These are phyloP conservation scores for Rhynchospora tenuis DNA, from an alignment of 176 grass and related monocot genomes.

Conservation along the genomic window DNA sequence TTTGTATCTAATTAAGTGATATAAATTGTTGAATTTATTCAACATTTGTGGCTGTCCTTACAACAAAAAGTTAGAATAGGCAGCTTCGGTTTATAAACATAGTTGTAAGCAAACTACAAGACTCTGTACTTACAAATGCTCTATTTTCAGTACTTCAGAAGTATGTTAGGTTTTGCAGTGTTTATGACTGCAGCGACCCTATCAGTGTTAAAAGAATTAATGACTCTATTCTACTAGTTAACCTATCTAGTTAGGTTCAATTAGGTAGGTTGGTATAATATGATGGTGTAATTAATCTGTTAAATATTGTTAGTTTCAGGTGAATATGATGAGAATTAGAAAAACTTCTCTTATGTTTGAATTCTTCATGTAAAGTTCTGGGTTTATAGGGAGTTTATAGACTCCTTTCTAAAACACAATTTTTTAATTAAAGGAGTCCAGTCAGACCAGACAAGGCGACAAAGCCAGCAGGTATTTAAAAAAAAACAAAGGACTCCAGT, in stretches of 20 bases:
- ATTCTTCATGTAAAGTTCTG: not conserved
- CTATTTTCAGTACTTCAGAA: slow-evolving; percentile 21
- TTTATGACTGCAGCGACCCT: not conserved
- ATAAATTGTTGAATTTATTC: too few species aligned
- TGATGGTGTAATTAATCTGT: not conserved
- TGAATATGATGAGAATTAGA: not conserved
- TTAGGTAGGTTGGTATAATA: not conserved
- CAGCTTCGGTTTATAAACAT: too few species aligned
- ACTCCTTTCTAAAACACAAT: not conserved
- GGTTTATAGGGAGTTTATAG: not conserved
- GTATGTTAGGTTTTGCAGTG: slow-evolving; percentile 45
- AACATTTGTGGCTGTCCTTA: too few species aligned
- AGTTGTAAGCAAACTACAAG: too few species aligned
- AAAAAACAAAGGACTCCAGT: too few species aligned
- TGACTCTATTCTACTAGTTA: not conserved
- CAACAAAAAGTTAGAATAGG: too few species aligned
- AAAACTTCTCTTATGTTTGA: not conserved
- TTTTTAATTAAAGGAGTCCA: not conserved
- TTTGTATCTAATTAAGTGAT: too few species aligned
- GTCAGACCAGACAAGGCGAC: too few species aligned
- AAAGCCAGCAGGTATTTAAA: too few species aligned
- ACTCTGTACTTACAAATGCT: too few species aligned
- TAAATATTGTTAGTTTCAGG: not conserved
- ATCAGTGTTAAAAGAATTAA: not conserved
- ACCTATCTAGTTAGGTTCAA: too few species aligned